A percentile compares a stretch with the other conserved stretches of the same genome.
phyloP scores from a whole-genome alignment of 306 rosid genomes.

The Rubus idaeus region DNA sequence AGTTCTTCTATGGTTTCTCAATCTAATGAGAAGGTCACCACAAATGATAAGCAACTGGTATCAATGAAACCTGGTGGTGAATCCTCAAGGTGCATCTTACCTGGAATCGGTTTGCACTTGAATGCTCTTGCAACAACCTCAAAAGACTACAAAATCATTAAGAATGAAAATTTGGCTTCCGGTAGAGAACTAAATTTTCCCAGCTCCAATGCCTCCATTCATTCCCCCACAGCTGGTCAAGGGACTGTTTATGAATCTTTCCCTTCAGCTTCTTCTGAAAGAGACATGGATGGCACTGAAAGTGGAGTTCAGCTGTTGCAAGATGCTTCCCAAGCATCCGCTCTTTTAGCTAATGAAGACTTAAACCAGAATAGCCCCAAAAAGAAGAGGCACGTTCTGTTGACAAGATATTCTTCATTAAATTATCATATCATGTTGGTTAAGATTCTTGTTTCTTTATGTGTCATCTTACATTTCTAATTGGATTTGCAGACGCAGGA shows the following conservation, averaged over 20 bases:
- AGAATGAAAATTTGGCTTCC: constrained; percentile 42
- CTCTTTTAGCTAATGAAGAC: constrained; percentile 51
- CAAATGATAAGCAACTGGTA: constrained; percentile 44
- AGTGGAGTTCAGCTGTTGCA: constrained; percentile 51
- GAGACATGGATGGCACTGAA: constrained; percentile 43
- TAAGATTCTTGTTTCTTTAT: constrained; percentile 18
- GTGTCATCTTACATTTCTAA: constrained; percentile 30
- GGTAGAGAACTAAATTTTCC: constrained; percentile 45
- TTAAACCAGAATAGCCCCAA: constrained; percentile 68
- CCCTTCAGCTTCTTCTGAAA: constrained; percentile 43
- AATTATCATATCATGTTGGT: constrained; percentile 2
- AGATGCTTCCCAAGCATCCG: constrained; percentile 55
- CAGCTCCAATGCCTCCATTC: constrained; percentile 40
- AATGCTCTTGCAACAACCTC: constrained; percentile 67
- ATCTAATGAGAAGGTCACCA: constrained; percentile 43
- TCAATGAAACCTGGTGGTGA: constrained; percentile 44
- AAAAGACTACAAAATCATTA: constrained; percentile 41
- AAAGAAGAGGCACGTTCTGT: constrained; percentile 65
- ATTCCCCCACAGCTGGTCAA: constrained; percentile 42
- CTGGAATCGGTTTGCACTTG: constrained; percentile 77
- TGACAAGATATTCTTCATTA: constrained; percentile 14
- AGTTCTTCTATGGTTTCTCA: constrained; percentile 38
- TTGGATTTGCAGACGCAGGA: constrained; percentile 66
- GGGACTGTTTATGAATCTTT: constrained; percentile 40
- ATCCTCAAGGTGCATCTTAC: constrained; percentile 48